Percentiles rank a stretch among this genome's conserved stretches.
phyloP scores from a whole-genome alignment of 2,329 filamentous ascomycete genomes.

The Arthrobotrys megalospora region DNA sequence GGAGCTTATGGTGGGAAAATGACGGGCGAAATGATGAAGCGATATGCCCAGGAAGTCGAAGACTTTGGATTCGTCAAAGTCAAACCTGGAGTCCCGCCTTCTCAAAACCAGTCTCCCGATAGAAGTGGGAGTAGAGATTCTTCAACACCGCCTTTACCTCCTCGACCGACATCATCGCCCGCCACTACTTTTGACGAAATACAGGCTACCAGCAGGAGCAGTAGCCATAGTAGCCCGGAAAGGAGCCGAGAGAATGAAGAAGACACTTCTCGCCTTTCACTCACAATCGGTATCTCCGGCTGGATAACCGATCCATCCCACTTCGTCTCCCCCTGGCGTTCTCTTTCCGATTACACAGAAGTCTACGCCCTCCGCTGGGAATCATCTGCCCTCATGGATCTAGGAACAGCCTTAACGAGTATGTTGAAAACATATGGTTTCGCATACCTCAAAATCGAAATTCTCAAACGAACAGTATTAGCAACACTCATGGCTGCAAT shows the following conservation, averaged over 20 bases:
- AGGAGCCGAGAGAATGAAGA: background rate
- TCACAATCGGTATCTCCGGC: constrained; percentile 87
- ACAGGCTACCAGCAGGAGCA: constrained; percentile 68
- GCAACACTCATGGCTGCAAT: constrained; percentile 78
- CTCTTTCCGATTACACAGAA: constrained; percentile 77
- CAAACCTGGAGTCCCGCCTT: constrained; percentile 68
- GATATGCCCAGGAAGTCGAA: constrained; percentile 86
- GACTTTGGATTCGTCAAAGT: constrained; percentile 90
- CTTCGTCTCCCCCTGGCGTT: constrained; percentile 82
- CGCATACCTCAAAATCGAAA: constrained; percentile 80
- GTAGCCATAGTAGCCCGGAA: constrained; percentile 70
- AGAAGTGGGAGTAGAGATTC: background rate
- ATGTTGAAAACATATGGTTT: constrained; percentile 87
- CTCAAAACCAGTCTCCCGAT: constrained; percentile 49
- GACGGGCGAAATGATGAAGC: constrained; percentile 87
- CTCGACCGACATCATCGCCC: constrained; percentile 30
- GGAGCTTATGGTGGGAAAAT: constrained; percentile 91
- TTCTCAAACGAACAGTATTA: constrained; percentile 80
- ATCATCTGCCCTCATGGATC: constrained; percentile 79
- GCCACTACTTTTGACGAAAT: constrained; percentile 45
- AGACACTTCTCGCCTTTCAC: constrained; percentile 73
- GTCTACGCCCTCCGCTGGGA: constrained; percentile 81
- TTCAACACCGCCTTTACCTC: constrained; percentile 64
- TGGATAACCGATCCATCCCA: constrained; percentile 83
- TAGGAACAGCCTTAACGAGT: constrained; percentile 83